Conservation (phyloP, 371 early-diverging fungal species). For the Dichotomocladium elegans region DNA sequence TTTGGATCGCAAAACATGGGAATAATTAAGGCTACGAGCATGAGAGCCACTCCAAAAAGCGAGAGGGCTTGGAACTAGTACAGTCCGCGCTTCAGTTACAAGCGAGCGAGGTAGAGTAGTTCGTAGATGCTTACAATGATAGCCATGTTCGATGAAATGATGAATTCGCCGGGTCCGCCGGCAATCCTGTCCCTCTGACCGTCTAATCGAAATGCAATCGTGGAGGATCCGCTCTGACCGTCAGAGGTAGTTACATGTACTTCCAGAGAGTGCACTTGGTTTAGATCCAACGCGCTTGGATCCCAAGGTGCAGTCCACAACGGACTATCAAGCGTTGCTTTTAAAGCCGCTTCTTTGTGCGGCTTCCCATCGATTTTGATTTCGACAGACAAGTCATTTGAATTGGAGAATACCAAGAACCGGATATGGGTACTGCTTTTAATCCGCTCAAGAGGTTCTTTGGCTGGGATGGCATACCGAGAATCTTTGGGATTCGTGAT, state of each 20-base stretch:
- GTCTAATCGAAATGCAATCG: constrained; percentile 60
- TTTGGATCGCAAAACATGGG: constrained; percentile 28
- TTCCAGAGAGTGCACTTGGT: constrained; percentile 52
- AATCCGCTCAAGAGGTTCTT: constrained; percentile 70
- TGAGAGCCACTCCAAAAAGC: constrained; percentile 15
- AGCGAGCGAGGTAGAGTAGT: background rate
- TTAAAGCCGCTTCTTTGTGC: constrained; percentile 31
- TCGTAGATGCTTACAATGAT: constrained; percentile 40
- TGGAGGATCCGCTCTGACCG: constrained; percentile 41
- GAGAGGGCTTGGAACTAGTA: constrained; percentile 22
- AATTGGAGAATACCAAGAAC: constrained; percentile 60
- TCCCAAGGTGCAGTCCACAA: constrained; percentile 76
- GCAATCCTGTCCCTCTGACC: constrained; percentile 53
- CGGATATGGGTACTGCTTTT: constrained; percentile 68
- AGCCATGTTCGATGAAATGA: constrained; percentile 62
- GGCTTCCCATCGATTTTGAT: constrained; percentile 45
- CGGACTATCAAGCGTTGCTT: constrained; percentile 64
- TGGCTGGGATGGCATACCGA: constrained; percentile 62
- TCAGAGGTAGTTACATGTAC: constrained; percentile 52
- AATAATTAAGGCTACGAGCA: constrained; percentile 15
- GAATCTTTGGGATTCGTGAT: constrained; percentile 90
- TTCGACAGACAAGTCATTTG: constrained; percentile 29
- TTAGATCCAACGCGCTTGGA: constrained; percentile 59
- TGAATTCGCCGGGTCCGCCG: constrained; percentile 70
- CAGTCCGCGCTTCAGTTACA: no score